Evolutionary conservation across 1,284 basidiomycete species (phyloP), one percentile per base, ranked within the genome.

Genomic region (Cutaneotrichosporon cyanovorans): DNA sequence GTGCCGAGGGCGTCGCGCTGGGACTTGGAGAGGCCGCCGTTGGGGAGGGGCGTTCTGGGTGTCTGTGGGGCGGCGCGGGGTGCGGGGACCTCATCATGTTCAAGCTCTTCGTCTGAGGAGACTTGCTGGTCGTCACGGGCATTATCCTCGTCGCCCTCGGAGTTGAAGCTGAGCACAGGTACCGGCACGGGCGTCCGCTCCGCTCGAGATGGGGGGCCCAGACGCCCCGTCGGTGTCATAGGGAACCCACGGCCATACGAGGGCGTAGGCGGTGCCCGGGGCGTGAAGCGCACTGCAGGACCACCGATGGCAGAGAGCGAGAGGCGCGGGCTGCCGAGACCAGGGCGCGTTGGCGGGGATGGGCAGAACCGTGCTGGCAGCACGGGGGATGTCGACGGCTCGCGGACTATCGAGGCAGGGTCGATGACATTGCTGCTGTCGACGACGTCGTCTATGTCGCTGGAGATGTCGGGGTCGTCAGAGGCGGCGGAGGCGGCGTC

Each of bases 321-420:
- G 23, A 42, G 20, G n/a, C 58, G 54, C 1, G 58, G 51, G 12
- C 50, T 38, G 15, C 37, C 43, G 20, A 33, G 37, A 15, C 28
- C 48, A 9, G 35, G 38, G 2, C 60, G 58, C 33, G 42, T 40
- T 8, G 53, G 49, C 39, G 66, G 66, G 31, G 66, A 65, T 0
- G 66, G 66, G 46, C 56, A 66, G 55, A 66, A 66, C 10, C 53
- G 48, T 2, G 22, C 19, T 8, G 28, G 30, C 19, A 38, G 23
- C 5, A 21, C 23, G 15, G 41, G 35, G 10, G 42, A n/a, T 10
- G 38, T 20, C 20, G 42, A 34, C 10, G 15, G 16, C 31, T 11
- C 25, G 25, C 25, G 8, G 25, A 12, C 25, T 28, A 28, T 7
- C 8, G 25, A 28, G 7, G 25, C 19, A 4, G n/a, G 41, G 14